Conservation (phyloP, 768 basidiomycete species). For the Boletus bicolor region DNA sequence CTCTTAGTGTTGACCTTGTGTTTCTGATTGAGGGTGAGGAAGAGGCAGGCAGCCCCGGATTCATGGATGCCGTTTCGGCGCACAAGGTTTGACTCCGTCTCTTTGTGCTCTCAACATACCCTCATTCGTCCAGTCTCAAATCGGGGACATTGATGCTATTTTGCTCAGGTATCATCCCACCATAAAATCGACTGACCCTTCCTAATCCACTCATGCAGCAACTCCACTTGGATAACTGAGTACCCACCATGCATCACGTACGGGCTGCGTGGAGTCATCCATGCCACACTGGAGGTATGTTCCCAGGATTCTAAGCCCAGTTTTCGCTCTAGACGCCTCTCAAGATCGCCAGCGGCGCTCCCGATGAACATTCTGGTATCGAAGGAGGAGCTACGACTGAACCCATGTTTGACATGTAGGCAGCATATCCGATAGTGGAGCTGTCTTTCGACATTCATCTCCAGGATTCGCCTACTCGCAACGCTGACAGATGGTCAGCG, state of each 20-base stretch:
- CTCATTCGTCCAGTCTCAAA: constrained; percentile 51
- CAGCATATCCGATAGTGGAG: background rate
- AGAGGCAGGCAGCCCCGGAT: constrained; percentile 89
- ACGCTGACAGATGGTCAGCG: constrained; percentile 59
- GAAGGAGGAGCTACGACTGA: constrained; percentile 87
- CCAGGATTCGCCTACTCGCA: constrained; percentile 74
- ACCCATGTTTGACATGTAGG: constrained; percentile 91
- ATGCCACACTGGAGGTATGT: constrained; percentile 71
- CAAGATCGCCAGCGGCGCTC: constrained; percentile 66
- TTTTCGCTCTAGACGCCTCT: background rate
- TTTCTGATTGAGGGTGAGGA: constrained; percentile 96
- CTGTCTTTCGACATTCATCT: background rate
- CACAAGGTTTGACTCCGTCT: constrained; percentile 56
- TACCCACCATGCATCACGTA: constrained; percentile 92
- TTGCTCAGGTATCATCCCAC: constrained; percentile 62
- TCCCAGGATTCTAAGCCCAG: background rate
- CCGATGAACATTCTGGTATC: constrained; percentile 90
- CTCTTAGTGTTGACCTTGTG: constrained; percentile 82
- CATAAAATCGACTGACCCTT: background rate
- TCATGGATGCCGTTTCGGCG: constrained; percentile 68
- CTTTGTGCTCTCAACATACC: background rate
- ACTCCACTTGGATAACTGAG: constrained; percentile 96
- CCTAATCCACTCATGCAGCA: constrained; percentile 43
- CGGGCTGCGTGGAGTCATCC: constrained; percentile 91
- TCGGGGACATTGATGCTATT: constrained; percentile 87